Percentiles rank a stretch among this genome's conserved stretches.
Conservation (phyloP, 2,329 filamentous ascomycete genomes). For the Pseudocercospora fijiensis region DNA sequence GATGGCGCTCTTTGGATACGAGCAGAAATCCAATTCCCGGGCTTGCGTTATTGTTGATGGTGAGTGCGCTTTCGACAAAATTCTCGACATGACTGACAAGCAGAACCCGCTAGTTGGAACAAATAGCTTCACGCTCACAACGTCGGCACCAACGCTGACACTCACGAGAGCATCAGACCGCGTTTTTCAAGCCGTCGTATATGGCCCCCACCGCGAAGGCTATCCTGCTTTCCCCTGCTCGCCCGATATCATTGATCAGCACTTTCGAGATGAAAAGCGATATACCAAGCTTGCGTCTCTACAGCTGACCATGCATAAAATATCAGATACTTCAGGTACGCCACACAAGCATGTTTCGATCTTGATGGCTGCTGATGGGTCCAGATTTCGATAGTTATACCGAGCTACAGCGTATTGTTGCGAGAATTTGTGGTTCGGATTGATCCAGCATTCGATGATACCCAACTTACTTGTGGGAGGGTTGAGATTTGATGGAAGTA, state of each 20-base stretch:
- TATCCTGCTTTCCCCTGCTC: constrained; percentile 8
- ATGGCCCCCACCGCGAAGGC: background rate
- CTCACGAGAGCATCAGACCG: background rate
- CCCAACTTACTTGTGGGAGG: background rate
- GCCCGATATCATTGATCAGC: constrained; percentile 4
- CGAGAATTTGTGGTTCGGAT: background rate
- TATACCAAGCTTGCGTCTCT: constrained; percentile 1
- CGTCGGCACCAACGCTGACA: background rate
- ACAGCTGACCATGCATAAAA: background rate
- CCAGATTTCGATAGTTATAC: background rate
- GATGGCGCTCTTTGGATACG: constrained; percentile 7
- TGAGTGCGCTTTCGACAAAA: background rate
- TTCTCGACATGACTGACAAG: background rate
- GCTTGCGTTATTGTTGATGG: constrained; percentile 2
- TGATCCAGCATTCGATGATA: background rate
- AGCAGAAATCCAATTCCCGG: background rate
- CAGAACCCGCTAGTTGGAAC: constrained; percentile 6
- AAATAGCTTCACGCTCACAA: constrained; percentile 6
- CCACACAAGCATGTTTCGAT: background rate
- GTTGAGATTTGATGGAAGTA: no score
- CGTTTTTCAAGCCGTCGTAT: constrained; percentile 4
- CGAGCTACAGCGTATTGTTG: background rate
- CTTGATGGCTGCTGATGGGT: background rate
- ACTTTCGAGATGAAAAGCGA: constrained; percentile 1
- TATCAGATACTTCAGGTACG: constrained; percentile 7